Conservation (phyloP, 306 rosid species). For the Amphicarpaea edgeworthii region DNA sequence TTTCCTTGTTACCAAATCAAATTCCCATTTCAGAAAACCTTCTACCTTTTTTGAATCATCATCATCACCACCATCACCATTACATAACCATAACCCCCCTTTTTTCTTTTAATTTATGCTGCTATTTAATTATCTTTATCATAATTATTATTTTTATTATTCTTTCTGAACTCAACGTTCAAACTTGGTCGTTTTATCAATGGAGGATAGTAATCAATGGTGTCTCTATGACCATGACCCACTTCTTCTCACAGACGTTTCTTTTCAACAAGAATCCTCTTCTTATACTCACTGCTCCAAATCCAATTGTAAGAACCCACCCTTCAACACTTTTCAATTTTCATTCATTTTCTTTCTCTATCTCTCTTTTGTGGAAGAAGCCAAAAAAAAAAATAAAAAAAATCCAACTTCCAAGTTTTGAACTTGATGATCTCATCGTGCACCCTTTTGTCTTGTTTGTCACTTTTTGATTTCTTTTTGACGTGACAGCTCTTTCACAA, state of each 20-base stretch:
- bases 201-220: conserved; percentile 63
- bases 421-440: conserved; percentile 28
- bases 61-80: conserved; percentile 13
- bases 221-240: conserved; percentile 62
- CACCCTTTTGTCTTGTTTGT: conserved; percentile 38
- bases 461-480: not conserved
- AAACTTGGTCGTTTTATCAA: conserved; percentile 46
- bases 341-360: not conserved
- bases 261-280: conserved; percentile 50
- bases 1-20: conserved; percentile 38
- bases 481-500: conserved; percentile 46
- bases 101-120: conserved; percentile 40
- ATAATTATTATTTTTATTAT: conserved; percentile 30
- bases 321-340: not conserved
- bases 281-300: conserved; percentile 34
- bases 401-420: not conserved
- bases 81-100: conserved; percentile 18
- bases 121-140: not conserved
- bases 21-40: conserved; percentile 32
- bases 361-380: not conserved
- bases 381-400: too few relatives aligned
- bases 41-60: not conserved
- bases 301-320: conserved; percentile 49
- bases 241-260: conserved; percentile 69
- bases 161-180: conserved; percentile 50